Evolutionary conservation across 2,329 filamentous ascomycete genomes (phyloP), one percentile per base, ranked within the genome.

Genomic region (Coleophoma eucalyptorum): DNA sequence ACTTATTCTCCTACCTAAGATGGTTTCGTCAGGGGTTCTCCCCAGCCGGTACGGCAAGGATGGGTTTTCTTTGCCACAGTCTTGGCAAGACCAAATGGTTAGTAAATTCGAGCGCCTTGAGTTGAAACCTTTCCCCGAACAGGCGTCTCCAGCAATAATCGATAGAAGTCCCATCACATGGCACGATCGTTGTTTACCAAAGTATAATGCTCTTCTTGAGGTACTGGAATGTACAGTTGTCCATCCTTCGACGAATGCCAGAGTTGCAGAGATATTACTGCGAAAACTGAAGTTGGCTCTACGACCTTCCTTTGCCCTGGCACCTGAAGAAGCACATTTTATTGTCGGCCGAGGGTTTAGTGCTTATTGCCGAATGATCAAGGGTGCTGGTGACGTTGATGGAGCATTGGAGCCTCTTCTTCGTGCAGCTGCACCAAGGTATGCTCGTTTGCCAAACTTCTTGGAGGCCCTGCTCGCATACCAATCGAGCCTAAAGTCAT

Each of bases 321-420:
- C 77, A 2, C 81, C 80, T 3, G 79, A 86, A 55, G 79, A 86
- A 62, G 80, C 83, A n/a, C 77, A 81, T 34, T 90, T 94, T 57
- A 87, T 89, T 46, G 77, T 86, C 51, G 88, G 87, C 10, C 84
- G 84, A 57, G 89, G 88, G 0, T 90, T 94, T 62, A 81, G 81
- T 51, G 81, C 86, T 4, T 89, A 91, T 59, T 74, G 90, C 21
- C 76, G 80, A 45, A 83, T 89, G 76, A 82, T 78, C 48, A 78
- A 76, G 53, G 74, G 77, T 4, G 72, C 80, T n/a, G 78, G 74
- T 1, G 73, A 78, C 12, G 67, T 85, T 5, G 83, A 90, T 53
- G 62, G 71, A 18, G 73, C 75, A 7, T 69, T 93, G n/a, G 83
- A 83, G 63, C 81, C 83, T 2, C 68, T 86, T 7, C 72, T 94